Conservation (phyloP, 495 filamentous ascomycete species). For the Tuber aestivum region DNA sequence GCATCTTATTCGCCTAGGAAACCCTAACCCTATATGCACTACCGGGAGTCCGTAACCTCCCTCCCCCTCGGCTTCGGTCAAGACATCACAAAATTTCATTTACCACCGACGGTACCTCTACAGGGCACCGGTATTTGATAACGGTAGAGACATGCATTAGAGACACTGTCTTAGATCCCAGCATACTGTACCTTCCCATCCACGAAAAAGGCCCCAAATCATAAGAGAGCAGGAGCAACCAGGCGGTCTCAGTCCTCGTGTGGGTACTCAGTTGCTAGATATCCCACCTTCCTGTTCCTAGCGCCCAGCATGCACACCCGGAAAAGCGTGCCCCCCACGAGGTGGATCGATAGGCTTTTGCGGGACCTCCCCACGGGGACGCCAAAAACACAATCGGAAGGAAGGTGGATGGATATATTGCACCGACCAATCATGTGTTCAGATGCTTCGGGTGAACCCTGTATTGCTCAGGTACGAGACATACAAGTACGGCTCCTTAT, state of each 20-base stretch:
- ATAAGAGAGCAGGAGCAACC: neutral
- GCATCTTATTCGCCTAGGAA: neutral
- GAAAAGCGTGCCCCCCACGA: slow-evolving; percentile 7
- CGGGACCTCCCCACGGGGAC: slow-evolving; percentile 20
- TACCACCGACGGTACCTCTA: neutral
- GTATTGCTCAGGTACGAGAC: neutral
- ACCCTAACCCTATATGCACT: neutral
- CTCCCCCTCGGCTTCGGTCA: neutral
- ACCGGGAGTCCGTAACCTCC: too few relatives aligned
- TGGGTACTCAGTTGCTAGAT: neutral
- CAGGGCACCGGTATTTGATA: neutral
- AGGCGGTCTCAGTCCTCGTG: neutral
- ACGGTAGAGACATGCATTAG: neutral
- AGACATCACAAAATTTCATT: neutral
- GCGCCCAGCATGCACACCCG: neutral
- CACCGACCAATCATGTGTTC: slow-evolving; percentile 5
- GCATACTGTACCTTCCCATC: neutral
- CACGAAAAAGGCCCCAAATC: neutral
- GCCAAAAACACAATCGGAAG: slow-evolving; percentile 5
- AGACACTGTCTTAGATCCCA: neutral
- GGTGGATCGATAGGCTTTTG: slow-evolving; percentile 24
- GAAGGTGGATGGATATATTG: slow-evolving; percentile 15
- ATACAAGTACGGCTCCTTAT: neutral
- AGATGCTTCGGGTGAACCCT: slow-evolving; percentile 7
- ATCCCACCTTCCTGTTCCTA: slow-evolving; percentile 26